Conservation (phyloP, 345 rosid genomes). For the Syzygium oleosum region DNA sequence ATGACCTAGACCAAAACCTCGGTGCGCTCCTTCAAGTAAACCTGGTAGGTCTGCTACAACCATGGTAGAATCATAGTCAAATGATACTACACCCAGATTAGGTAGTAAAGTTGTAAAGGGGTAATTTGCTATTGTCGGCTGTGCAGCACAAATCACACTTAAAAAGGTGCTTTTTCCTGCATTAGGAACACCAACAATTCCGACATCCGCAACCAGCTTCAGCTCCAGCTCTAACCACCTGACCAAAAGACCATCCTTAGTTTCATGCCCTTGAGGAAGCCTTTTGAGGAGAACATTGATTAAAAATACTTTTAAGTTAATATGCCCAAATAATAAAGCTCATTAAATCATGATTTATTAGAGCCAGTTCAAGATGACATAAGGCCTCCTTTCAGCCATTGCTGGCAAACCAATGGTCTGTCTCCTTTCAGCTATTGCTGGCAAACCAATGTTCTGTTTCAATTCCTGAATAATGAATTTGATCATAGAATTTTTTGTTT, state of each 20-base stretch:
- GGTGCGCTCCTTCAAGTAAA: slow-evolving; percentile 94
- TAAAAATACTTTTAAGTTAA: background rate
- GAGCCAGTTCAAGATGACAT: background rate
- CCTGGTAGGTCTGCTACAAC: slow-evolving; percentile 98
- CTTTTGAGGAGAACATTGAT: background rate
- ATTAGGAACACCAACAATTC: slow-evolving; percentile 91
- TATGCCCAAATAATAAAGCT: background rate
- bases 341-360: background rate
- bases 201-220: slow-evolving; percentile 86
- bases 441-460: background rate
- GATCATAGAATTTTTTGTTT: background rate
- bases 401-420: background rate
- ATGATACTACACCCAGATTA: slow-evolving; percentile 91
- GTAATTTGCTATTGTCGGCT: slow-evolving; percentile 78
- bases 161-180: slow-evolving; percentile 92
- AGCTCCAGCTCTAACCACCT: slow-evolving; percentile 98
- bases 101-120: slow-evolving; percentile 95
- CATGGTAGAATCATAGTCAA: slow-evolving; percentile 81
- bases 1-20: slow-evolving; percentile 89
- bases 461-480: background rate
- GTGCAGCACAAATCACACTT: slow-evolving; percentile 88
- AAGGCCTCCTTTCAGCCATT: background rate
- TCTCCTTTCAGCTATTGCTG: background rate
- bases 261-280: background rate
- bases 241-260: slow-evolving; percentile 17